phyloP scores from a whole-genome alignment of 176 grass and related monocot genomes.

The Pontederia crassipes region DNA sequence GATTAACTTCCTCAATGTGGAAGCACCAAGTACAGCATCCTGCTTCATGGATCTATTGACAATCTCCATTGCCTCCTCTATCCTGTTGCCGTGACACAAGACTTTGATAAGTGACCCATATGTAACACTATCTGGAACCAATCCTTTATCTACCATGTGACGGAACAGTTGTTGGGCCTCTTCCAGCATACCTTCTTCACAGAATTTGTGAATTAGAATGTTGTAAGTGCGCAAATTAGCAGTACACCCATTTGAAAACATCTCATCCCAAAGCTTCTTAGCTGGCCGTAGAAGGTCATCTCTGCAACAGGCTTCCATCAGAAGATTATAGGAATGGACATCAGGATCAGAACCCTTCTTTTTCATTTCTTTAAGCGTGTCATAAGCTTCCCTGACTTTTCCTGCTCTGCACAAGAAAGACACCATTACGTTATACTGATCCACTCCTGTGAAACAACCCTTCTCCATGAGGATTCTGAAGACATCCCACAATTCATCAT shows the following conservation, averaged over 20 bases:
- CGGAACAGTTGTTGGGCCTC: conserved; percentile 54
- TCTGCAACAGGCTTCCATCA: conserved; percentile 71
- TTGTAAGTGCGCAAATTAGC: conserved; percentile 87
- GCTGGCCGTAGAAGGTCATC: conserved; percentile 69
- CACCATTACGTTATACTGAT: conserved; percentile 49
- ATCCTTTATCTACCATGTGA: conserved; percentile 64
- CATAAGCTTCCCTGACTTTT: conserved; percentile 88
- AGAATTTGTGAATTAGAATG: conserved; percentile 73
- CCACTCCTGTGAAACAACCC: conserved; percentile 27
- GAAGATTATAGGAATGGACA: conserved; percentile 63
- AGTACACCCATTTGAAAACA: conserved; percentile 57
- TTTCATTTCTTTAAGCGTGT: conserved; percentile 72
- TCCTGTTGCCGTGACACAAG: conserved; percentile 50
- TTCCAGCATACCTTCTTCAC: conserved; percentile 46
- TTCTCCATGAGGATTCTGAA: conserved; percentile 50
- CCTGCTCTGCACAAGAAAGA: conserved; percentile 75
- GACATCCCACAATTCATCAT: conserved; percentile 48
- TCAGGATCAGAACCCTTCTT: conserved; percentile 47
- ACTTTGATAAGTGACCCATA: conserved; percentile 49
- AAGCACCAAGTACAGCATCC: conserved; percentile 42
- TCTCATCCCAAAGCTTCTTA: conserved; percentile 97
- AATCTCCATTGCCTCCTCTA: conserved; percentile 48
- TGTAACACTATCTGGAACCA: conserved; percentile 48
- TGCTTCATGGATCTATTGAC: conserved; percentile 49
- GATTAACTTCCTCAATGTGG: conserved; percentile 32